Base-by-base conservation (phyloP, 345 rosid genomes). In the Firmiana major region DNA sequence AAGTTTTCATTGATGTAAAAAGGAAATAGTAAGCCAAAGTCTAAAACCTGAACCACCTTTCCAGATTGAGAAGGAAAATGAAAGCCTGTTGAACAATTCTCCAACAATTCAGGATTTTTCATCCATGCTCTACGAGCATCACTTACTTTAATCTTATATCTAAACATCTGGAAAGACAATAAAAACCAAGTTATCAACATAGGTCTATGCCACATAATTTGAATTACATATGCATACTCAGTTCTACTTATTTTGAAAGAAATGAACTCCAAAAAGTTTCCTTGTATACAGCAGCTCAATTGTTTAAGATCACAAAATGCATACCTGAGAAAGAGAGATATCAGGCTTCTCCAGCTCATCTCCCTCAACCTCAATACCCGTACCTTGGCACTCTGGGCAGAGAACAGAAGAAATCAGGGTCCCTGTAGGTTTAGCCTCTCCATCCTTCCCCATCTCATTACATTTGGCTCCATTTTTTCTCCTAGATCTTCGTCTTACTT, bases 311-410 rank as follows among this genome's bases (percentile, higher is more conserved):
- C 15, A 22, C 9, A 73, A 73, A 38, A 74, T 43, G 69, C 80
- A 82, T 85, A 96, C 99, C 97, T 93, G 95, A 49, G 97, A 87
- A 77, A 92, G 95, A 9, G 91, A 84, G 74, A 88, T 63, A 70
- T 80, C 78, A 77, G 90, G 90, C 71, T 79, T 83, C 91, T 96
- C 97, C 71, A 87, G 84, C 54, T 77, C 84, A 74, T 83, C 88
- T 74, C 89, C 91, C 54, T 90, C 89, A 57, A 91, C 65, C 28
- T 83, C 62, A 34, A 85, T 73, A 51, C 98, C 95, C 9, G 97
- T 92, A 75, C 99, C 98, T 82, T 92, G 99, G 82, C 97, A 96
- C 85, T 92, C 94, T 72, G 99, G 94, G 81, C 97, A 96, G 88
- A 94, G 90, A 38, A 87, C 89, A 10, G 90, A 91, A 68, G 81